A percentile compares a stretch with the other conserved stretches of the same genome.
Evolutionary conservation across 441 rosid species (phyloP).

Genomic region (Adansonia gregorii): DNA sequence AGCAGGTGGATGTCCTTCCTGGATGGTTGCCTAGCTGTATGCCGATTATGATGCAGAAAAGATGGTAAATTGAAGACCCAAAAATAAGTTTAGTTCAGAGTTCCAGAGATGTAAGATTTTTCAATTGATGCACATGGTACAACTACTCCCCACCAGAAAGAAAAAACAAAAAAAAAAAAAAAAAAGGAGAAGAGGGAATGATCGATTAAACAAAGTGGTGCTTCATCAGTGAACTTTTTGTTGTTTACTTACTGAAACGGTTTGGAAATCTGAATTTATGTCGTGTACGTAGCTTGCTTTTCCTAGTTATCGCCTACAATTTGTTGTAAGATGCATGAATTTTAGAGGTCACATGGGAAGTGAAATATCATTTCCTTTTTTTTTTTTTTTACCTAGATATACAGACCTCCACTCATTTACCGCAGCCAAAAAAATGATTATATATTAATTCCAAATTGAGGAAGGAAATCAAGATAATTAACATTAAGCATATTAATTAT

Average conservation of each 20-base stretch:
- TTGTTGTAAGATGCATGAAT: background rate
- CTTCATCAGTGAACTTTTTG: background rate
- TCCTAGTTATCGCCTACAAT: background rate
- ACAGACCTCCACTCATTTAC: no score
- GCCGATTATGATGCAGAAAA: background rate
- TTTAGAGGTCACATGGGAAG: constrained; percentile 1
- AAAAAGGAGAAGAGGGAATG: background rate
- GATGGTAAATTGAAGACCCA: background rate
- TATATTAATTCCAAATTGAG: no score
- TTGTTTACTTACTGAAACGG: no score
- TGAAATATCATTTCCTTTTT: background rate
- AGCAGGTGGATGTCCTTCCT: background rate
- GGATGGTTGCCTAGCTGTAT: background rate
- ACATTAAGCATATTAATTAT: no score
- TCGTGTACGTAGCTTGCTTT: background rate
- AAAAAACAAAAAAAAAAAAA: background rate
- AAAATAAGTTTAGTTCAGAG: background rate
- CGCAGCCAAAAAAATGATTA: background rate
- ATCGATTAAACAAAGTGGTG: background rate
- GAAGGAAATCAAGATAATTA: no score
- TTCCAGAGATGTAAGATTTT: no score
- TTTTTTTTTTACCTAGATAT: no score
- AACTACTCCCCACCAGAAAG: background rate
- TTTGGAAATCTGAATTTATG: background rate
- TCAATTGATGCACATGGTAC: background rate